Evolutionary conservation across 2,329 filamentous ascomycete species (phyloP).

Genomic region (Talaromyces sp.): DNA sequence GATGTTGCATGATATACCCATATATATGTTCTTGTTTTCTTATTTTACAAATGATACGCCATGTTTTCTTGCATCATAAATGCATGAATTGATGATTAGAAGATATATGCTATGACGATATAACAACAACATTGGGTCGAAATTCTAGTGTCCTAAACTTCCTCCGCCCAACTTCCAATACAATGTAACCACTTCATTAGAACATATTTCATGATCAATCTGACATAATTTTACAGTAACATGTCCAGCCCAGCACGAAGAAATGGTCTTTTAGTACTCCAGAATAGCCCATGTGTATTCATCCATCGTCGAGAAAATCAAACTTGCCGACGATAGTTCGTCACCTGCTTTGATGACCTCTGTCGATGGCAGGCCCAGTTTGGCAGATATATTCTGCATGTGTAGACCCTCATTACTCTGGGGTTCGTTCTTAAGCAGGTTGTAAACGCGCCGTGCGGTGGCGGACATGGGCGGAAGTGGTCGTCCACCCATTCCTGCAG

Average conservation of each 20-base stretch:
- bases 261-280: conserved; percentile 43
- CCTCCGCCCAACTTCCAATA: background rate
- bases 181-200: background rate
- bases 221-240: background rate
- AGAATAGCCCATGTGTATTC: conserved; percentile 88
- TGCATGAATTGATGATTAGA: background rate
- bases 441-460: conserved; percentile 65
- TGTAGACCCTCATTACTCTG: conserved; percentile 81
- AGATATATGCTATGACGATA: background rate
- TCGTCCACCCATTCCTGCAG: conserved; percentile 19
- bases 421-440: conserved; percentile 60
- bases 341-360: conserved; percentile 76
- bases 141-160: background rate
- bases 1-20: conserved; percentile 24
- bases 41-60: background rate
- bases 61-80: background rate
- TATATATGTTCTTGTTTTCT: background rate
- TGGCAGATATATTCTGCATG: conserved; percentile 67
- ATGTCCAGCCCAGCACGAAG: background rate
- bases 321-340: conserved; percentile 67
- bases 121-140: background rate
- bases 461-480: conserved; percentile 49
- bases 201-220: background rate
- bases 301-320: conserved; percentile 88
- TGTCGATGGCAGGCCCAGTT: conserved; percentile 59